Evolutionary conservation across 768 basidiomycete genomes (phyloP), one percentile per base, ranked within the genome.

Genomic region (Pilatotrama ljubarskyi): DNA sequence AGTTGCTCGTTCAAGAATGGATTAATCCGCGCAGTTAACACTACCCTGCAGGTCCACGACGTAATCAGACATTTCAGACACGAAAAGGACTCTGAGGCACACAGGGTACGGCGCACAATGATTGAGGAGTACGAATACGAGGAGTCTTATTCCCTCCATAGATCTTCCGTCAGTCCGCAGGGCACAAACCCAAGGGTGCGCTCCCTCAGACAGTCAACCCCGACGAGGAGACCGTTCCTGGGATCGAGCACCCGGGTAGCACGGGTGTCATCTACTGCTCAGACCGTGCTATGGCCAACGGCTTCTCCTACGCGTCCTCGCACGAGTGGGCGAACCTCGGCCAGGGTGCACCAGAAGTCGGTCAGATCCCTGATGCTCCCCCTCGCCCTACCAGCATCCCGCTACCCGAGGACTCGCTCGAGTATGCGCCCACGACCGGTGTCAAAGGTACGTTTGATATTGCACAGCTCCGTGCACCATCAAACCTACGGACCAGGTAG

Each of bases 221-320:
- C 2, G 89, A 92, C 65, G 93, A 95, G 67, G 93, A 95, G 75
- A 93, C 93, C 0, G 85, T 95, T 4, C 93, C 93, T 18, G 93
- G 91, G 49, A 91, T 92, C 68, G 82, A 87, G 69, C 91, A 91
- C 70, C 91, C 91, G 2, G 84, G 84, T 35, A 75, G 75, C 66
- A 82, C 80, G 0, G 77, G 82, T 59, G 85, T 87, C 25, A 86
- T 95, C 68, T 97, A 95, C 72, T 95, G 93, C 73, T 93, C 91
- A 1, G 91, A 95, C 69, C 86, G 94, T 59, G 91, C 94, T n/a
- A 92, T 93, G 78, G 93, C 93, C 11, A 96, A 97, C 69, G 95
- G 95, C 9, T 97, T 94, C 78, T 87, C 77, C 64, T 90, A 91
- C 65, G 83, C 88, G 59, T 77, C 78, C 64, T 86, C 85, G 14